A percentile compares a stretch with the other conserved stretches of the same genome.
phyloP scores from a whole-genome alignment of 306 rosid species.

The Cicer arietinum region DNA sequence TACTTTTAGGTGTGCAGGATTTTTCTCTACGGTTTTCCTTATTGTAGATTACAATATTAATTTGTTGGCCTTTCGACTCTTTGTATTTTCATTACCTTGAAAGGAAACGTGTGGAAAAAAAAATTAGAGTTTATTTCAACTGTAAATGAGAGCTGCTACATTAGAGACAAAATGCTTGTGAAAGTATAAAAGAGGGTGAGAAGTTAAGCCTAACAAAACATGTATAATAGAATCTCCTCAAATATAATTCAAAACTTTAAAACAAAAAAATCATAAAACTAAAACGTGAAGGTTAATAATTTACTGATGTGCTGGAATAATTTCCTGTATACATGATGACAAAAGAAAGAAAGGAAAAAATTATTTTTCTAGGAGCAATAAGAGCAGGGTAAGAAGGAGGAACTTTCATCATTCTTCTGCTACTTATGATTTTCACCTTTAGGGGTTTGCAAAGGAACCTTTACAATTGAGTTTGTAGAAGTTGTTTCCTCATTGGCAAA shows the following conservation, averaged over 20 bases:
- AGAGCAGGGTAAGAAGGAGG: not conserved
- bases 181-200: not conserved
- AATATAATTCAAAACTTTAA: not conserved
- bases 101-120: not conserved
- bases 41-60: not conserved
- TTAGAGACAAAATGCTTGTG: no score
- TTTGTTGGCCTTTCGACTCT: slow-evolving; percentile 14
- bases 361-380: not conserved
- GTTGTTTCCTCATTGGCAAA: not conserved
- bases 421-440: not conserved
- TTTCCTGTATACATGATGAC: no score
- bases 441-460: not conserved
- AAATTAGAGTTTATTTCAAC: not conserved
- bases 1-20: not conserved
- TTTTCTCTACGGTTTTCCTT: not conserved
- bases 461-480: not conserved
- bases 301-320: not conserved
- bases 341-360: not conserved
- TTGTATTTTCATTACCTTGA: not conserved
- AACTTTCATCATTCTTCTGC: not conserved
- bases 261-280: not conserved
- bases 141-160: no score
- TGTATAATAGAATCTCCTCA: not conserved
- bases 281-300: not conserved
- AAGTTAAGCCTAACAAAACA: not conserved